Conservation (phyloP, 495 filamentous ascomycete species). For the Glarea lozoyensis region DNA sequence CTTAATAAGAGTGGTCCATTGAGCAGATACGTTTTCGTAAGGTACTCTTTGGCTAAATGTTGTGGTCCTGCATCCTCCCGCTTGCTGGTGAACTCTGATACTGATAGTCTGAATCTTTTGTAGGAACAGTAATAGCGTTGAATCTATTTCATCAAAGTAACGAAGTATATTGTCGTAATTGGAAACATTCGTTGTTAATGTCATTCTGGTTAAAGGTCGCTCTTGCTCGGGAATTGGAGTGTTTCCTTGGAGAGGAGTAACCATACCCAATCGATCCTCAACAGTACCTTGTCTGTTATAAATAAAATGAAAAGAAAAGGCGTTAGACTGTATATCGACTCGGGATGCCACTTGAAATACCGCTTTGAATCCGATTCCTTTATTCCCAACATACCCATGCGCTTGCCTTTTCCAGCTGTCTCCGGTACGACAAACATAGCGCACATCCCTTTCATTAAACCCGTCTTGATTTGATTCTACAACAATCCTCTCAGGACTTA, state of each 20-base stretch:
- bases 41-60: constrained; percentile 1
- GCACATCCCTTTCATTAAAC: constrained; percentile 27
- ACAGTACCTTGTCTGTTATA: not conserved
- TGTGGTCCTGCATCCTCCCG: not conserved
- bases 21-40: not conserved
- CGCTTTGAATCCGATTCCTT: constrained; percentile 41
- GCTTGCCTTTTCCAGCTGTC: constrained; percentile 28
- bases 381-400: constrained; percentile 32
- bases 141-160: constrained; percentile 2
- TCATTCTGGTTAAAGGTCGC: constrained; percentile 2
- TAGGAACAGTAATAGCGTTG: constrained; percentile 7
- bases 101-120: constrained; percentile 1
- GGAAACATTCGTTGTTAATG: not conserved
- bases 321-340: constrained; percentile 30
- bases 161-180: not conserved
- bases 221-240: constrained; percentile 9
- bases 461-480: constrained; percentile 41
- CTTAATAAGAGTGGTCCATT: not conserved
- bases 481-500: constrained; percentile 24
- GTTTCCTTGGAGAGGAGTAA: constrained; percentile 5
- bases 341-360: constrained; percentile 34
- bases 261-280: constrained; percentile 3
- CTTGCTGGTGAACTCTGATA: not conserved
- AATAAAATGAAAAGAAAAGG: constrained; percentile 26
- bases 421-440: constrained; percentile 28